These are phyloP conservation scores for Leptosphaerulina australis DNA, from an alignment of 2,329 filamentous ascomycete species.

Conservation along the genomic window DNA sequence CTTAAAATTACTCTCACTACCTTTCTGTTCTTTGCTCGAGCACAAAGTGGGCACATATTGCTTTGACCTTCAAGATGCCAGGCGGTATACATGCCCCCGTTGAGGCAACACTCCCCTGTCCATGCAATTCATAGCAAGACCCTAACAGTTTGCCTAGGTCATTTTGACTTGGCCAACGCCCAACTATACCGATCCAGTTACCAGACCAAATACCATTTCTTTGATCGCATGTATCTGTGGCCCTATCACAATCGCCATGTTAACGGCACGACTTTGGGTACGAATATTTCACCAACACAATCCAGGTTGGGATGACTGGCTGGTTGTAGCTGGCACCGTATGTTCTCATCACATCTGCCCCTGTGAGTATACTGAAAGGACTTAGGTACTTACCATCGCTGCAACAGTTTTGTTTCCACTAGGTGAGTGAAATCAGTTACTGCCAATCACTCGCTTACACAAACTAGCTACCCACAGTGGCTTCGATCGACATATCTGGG, in stretches of 20 bases:
- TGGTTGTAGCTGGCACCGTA: constrained; percentile 36
- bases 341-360: neutral
- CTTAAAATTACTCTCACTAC: neutral
- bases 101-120: too few species aligned
- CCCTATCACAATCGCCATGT: constrained; percentile 30
- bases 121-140: too few species aligned
- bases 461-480: constrained; percentile 20
- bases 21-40: neutral
- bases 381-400: constrained; percentile 26
- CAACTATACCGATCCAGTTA: constrained; percentile 33
- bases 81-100: constrained; percentile 38
- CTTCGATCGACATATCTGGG: constrained; percentile 41
- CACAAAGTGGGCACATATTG: neutral
- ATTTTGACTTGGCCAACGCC: constrained; percentile 33
- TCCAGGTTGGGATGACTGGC: constrained; percentile 40
- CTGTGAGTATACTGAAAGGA: neutral
- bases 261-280: constrained; percentile 39
- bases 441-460: constrained; percentile 16
- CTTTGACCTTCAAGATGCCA: constrained; percentile 29
- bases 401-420: constrained; percentile 32
- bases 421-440: constrained; percentile 13
- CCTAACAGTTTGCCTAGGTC: too few species aligned
- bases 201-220: constrained; percentile 26
- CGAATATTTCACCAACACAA: constrained; percentile 34
- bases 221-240: constrained; percentile 31